Evolutionary conservation across 1,284 basidiomycete genomes (phyloP), one percentile per base, ranked within the genome.

Genomic region (Ganoderma lucidum): DNA sequence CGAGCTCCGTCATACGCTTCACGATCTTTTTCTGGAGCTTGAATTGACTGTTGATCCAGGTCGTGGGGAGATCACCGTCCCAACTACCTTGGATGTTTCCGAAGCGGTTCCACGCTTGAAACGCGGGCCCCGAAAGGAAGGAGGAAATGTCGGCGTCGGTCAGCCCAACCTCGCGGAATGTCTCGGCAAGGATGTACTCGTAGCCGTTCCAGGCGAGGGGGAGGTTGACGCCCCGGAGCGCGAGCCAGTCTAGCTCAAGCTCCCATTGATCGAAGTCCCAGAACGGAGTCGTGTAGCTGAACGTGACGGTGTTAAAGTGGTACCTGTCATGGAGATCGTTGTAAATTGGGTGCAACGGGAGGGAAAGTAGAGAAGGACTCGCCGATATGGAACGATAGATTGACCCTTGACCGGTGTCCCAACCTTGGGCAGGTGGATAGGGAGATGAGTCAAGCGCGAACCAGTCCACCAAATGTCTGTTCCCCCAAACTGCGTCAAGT

Each of bases 401-500:
- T 70, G 78, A 64, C 74, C 79, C 6, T 77, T 79, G 41, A 83
- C 64, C 0, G 79, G 73, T 8, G 70, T 67, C 8, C 81, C 80
- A 17, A 84, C 71, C 19, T 74, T 63, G 0, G 82, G 82, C 8
- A 84, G 73, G 39, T 69, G 63, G 1, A 70, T 0, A 0, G 81
- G 77, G 10, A 84, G 76, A 39, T 76, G 62, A n/a, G 75, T 72
- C 15, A 84, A 78, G 30, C 82, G 79, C 10, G 82, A 84, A 6
- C 83, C 82, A 0, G 83, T 82, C 83, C 82, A 84, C 80, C 80
- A 84, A 42, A 84, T 84, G 64, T 84, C 83, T 10, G 83, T 79
- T 1, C 79, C 77, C 9, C 78, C 81, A 62, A 76, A 77, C 42
- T 80, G 76, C 0, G 82, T 83, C 41, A 83, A 74, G 69, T 84